Evolutionary conservation across 495 filamentous ascomycete species (phyloP), one percentile per base, ranked within the genome.

Genomic region (Chaetomium tenue): DNA sequence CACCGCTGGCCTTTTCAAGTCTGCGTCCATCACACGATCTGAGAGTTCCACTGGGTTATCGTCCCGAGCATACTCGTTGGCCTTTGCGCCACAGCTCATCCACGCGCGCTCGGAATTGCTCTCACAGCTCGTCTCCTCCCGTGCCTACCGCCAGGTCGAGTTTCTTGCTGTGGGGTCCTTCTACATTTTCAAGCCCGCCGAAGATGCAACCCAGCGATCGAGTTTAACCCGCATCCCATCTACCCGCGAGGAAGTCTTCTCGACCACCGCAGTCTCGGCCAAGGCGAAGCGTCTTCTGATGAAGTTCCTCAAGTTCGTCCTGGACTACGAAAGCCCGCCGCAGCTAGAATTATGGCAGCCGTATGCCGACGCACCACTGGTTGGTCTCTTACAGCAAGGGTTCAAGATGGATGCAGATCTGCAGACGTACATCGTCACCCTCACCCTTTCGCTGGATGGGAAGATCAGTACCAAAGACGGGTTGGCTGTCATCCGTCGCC

Each of bases 81-180:
- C 92, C 2, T 79, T 98, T 9, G 86, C 92, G 25, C 94, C 94
- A 13, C 89, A 96, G 61, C 77, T 97, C 40, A 88, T 98, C 28
- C 95, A 97, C 73, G 85, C 90, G 51, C 88, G 87, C 51, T 94
- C 91, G 20, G 79, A 84, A 66, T 80, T 97, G 23, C 79, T 98
- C 3, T 82, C 85, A 6, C 81, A 87, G 63, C 83, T 98, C 44
- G 87, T 98, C 46, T 91, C 92, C 4, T 97, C 93, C 1, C 89
- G 89, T 65, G 88, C 95, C 59, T 90, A 95, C 66, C 85, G 85
- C 39, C 91, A 96, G 75, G 83, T 98, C 63, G 93, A 97, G 67
- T 98, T 97, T 74, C 86, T 93, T 65, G 92, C 94, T 6, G 89
- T 98, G 8, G 95, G 95, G 37, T 93, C 90, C 63, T 98, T 92